These are phyloP conservation scores for Orbilia oligospora DNA, from an alignment of 2,329 filamentous ascomycete species.

Conservation along the genomic window DNA sequence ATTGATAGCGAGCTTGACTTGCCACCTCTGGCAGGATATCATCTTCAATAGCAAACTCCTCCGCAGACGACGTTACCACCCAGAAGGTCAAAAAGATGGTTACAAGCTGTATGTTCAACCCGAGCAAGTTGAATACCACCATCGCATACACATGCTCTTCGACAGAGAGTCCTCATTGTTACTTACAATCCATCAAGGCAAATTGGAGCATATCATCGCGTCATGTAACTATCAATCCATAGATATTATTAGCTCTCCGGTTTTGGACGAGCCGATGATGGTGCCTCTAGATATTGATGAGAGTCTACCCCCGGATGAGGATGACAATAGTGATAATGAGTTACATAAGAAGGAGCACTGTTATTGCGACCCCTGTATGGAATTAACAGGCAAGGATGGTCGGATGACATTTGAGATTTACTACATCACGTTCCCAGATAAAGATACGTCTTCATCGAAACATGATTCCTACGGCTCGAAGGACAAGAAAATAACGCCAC, in stretches of 20 bases:
- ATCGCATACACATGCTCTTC: background rate
- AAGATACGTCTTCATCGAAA: background rate
- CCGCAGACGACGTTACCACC: background rate
- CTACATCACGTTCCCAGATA: background rate
- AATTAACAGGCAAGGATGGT: background rate
- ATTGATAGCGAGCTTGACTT: slow-evolving; percentile 3
- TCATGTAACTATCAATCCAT: background rate
- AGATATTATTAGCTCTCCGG: background rate
- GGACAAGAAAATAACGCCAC: too few species aligned
- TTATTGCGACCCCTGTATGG: background rate
- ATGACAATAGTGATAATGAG: background rate
- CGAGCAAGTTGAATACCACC: background rate
- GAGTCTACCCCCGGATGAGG: background rate
- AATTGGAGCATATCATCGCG: background rate
- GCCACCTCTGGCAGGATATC: background rate
- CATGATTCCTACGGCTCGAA: too few species aligned
- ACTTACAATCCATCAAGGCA: background rate
- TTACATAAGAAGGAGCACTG: background rate
- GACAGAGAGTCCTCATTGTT: background rate
- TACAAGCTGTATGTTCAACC: too few species aligned
- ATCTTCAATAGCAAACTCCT: background rate
- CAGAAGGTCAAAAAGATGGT: background rate
- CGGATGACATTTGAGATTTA: background rate
- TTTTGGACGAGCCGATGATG: background rate
- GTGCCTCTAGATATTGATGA: background rate